Conservation (phyloP, 192 early-diverging fungal species). For the Backusella australiensis region DNA sequence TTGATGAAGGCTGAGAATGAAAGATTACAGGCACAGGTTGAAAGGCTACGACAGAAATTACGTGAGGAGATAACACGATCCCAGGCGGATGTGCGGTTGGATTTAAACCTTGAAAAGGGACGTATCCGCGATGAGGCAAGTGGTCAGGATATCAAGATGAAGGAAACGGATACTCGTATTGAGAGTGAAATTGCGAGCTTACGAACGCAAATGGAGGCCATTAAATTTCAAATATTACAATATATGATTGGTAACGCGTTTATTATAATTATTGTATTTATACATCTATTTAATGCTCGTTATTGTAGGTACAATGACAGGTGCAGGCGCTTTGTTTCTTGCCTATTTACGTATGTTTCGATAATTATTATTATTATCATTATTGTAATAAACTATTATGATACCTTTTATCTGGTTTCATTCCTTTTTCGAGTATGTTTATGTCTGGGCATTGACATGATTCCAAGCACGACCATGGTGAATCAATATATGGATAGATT, state of each 20-base stretch:
- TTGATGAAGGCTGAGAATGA: constrained; percentile 81
- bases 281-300: background rate
- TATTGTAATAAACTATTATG: no score
- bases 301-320: constrained; percentile 64
- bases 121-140: constrained; percentile 83
- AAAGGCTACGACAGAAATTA: constrained; percentile 79
- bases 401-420: no score
- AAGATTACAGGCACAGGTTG: constrained; percentile 75
- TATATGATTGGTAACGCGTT: constrained; percentile 55
- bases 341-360: constrained; percentile 60
- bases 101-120: constrained; percentile 88
- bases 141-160: constrained; percentile 79
- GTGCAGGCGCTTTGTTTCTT: constrained; percentile 75
- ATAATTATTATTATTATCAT: background rate
- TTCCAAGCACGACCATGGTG: no score
- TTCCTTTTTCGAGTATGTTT: no score
- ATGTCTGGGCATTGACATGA: no score
- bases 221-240: constrained; percentile 82
- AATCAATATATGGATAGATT: no score
- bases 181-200: constrained; percentile 85
- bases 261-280: background rate
- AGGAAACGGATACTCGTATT: constrained; percentile 83
- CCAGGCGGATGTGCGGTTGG: constrained; percentile 81
- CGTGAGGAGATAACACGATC: constrained; percentile 81
- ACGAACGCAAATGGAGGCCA: constrained; percentile 85